phyloP scores from a whole-genome alignment of 2,329 filamentous ascomycete species.

The Cercospora janseana region DNA sequence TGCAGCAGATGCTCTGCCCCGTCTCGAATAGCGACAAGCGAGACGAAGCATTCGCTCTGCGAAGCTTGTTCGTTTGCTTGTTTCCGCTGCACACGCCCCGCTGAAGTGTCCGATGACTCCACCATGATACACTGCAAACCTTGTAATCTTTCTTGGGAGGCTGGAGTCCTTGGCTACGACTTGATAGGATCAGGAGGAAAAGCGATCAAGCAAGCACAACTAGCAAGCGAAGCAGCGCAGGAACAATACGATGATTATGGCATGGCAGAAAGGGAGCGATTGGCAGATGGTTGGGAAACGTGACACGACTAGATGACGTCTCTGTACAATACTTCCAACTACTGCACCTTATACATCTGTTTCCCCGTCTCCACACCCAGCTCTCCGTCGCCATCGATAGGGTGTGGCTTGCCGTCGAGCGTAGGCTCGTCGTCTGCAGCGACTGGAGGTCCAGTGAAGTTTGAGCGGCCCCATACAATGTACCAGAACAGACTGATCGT shows the following conservation, averaged over 20 bases:
- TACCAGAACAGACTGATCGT: slow-evolving; percentile 37
- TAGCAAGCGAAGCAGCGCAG: neutral
- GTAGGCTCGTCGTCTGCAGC: slow-evolving; percentile 31
- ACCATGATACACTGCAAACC: slow-evolving; percentile 32
- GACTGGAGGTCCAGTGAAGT: slow-evolving; percentile 39
- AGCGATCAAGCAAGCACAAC: neutral
- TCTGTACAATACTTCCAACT: neutral
- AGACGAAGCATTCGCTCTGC: slow-evolving; percentile 32
- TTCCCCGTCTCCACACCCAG: slow-evolving; percentile 20
- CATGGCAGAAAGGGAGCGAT: slow-evolving; percentile 20
- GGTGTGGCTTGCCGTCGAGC: slow-evolving; percentile 28
- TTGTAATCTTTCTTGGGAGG: slow-evolving; percentile 41
- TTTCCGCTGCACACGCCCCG: slow-evolving; percentile 41
- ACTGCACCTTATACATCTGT: too few relatives aligned
- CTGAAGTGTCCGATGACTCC: slow-evolving; percentile 22
- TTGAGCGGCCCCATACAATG: slow-evolving; percentile 36
- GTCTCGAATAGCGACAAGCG: slow-evolving; percentile 18
- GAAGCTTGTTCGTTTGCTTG: slow-evolving; percentile 46
- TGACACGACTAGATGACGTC: neutral
- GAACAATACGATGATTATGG: slow-evolving; percentile 20
- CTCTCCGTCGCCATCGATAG: slow-evolving; percentile 28
- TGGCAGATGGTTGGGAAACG: slow-evolving; percentile 17
- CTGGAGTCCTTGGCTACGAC: slow-evolving; percentile 44
- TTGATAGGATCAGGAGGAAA: slow-evolving; percentile 9
- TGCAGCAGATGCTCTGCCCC: slow-evolving; percentile 21